A percentile compares a stretch with the other conserved stretches of the same genome.
These are phyloP conservation scores for Fragaria nilgerrensis DNA, from an alignment of 306 rosid genomes.

Conservation along the genomic window DNA sequence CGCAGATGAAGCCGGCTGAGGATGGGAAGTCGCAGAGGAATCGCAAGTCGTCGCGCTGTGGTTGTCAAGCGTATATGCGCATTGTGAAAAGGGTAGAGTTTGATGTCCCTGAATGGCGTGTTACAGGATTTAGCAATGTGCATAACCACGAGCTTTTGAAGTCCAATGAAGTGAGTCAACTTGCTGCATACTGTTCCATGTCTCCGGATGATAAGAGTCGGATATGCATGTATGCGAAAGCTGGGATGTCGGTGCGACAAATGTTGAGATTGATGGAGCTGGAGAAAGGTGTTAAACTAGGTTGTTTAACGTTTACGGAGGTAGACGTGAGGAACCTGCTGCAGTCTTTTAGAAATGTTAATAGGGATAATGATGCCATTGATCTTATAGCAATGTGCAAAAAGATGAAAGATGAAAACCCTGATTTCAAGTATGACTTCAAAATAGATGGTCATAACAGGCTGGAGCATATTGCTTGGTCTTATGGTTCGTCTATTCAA, in stretches of 20 bases:
- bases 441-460: constrained; percentile 72
- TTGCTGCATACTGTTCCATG: constrained; percentile 64
- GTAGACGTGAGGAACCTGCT: constrained; percentile 74
- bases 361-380: constrained; percentile 74
- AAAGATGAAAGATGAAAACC: constrained; percentile 69
- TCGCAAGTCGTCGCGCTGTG: constrained; percentile 78
- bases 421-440: constrained; percentile 71
- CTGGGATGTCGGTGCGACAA: constrained; percentile 91
- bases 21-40: constrained; percentile 85
- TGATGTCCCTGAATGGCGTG: constrained; percentile 92
- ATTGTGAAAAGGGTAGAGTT: constrained; percentile 72
- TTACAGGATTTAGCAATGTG: constrained; percentile 78
- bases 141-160: constrained; percentile 77
- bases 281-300: constrained; percentile 80
- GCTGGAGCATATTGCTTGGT: constrained; percentile 84
- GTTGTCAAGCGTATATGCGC: constrained; percentile 82
- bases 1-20: constrained; percentile 76
- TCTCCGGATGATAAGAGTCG: constrained; percentile 84
- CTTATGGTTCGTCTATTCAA: constrained; percentile 55
- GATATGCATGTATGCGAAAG: constrained; percentile 85
- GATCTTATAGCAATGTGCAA: constrained; percentile 87
- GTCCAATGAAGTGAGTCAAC: constrained; percentile 59
- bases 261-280: constrained; percentile 87
- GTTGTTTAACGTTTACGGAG: constrained; percentile 81
- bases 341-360: constrained; percentile 77